Evolutionary conservation across 1,284 basidiomycete species (phyloP).

Genomic region (Tilletia caries): DNA sequence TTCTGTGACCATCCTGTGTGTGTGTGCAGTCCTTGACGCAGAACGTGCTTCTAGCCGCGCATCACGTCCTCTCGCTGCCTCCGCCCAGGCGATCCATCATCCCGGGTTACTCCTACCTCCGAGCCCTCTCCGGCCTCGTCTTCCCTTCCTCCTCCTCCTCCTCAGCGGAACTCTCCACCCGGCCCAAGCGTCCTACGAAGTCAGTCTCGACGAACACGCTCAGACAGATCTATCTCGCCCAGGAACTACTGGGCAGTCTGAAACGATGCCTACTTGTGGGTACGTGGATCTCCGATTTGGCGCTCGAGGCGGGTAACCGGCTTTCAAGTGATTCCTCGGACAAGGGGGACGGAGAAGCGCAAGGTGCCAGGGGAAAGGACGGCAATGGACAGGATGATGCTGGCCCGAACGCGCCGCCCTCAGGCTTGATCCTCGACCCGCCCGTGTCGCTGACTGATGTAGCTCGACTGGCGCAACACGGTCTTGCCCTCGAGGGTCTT

Average conservation of each 20-base stretch:
- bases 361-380: background rate
- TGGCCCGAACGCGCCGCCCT: no score
- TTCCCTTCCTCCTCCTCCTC: no score
- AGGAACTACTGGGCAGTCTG: background rate
- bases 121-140: no score
- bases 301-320: background rate
- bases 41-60: background rate
- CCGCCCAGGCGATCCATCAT: background rate
- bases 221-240: slow-evolving; percentile 7
- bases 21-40: background rate
- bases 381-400: background rate
- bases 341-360: background rate
- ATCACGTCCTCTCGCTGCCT: background rate
- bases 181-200: no score
- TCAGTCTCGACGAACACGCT: background rate
- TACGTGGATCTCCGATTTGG: background rate
- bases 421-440: background rate
- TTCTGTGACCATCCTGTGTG: no score
- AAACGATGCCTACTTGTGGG: background rate
- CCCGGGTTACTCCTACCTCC: no score
- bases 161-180: no score
- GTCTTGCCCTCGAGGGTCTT: background rate
- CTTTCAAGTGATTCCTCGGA: background rate
- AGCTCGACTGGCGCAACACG: background rate
- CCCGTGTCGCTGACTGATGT: background rate